Percentiles rank a stretch among this genome's conserved stretches.
Evolutionary conservation across 1,284 basidiomycete genomes (phyloP).

Genomic region (Irpex rosettiformis): DNA sequence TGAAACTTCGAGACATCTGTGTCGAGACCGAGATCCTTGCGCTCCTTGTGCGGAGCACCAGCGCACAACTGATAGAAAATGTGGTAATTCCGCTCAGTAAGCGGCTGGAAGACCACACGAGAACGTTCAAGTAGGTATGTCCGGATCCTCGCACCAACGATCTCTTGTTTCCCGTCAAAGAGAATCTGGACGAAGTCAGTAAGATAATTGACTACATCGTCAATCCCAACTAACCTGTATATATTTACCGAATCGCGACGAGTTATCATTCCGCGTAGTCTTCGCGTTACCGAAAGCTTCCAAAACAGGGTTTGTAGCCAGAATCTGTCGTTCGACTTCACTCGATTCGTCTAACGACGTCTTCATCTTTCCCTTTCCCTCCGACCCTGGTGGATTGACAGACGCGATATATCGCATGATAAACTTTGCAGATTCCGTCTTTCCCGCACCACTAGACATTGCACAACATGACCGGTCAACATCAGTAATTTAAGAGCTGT

Average conservation of each 20-base stretch:
- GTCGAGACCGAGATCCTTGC: constrained; percentile 91
- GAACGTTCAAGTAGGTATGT: constrained; percentile 98
- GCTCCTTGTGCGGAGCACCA: constrained; percentile 92
- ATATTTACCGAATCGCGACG: constrained; percentile 98
- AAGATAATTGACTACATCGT: neutral
- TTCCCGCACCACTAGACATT: constrained; percentile 85
- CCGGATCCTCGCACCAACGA: constrained; percentile 95
- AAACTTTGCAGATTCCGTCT: constrained; percentile 99
- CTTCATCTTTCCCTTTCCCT: constrained; percentile 64
- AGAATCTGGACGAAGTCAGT: constrained; percentile 66
- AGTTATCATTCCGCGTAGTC: constrained; percentile 98
- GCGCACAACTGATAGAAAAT: constrained; percentile 99
- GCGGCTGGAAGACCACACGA: constrained; percentile 95
- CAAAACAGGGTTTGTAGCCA: constrained; percentile 98
- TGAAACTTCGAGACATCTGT: constrained; percentile 85
- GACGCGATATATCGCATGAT: constrained; percentile 99
- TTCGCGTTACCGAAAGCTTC: constrained; percentile 99
- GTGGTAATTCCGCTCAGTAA: constrained; percentile 98
- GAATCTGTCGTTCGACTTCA: constrained; percentile 95
- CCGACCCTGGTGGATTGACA: constrained; percentile 81
- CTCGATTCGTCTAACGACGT: constrained; percentile 78
- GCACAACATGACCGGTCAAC: neutral
- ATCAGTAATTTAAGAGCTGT: constrained; percentile 16
- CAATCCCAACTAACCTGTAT: constrained; percentile 72
- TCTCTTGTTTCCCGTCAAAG: constrained; percentile 93